Conservation (phyloP, 306 rosid species). For the Sophora flavescens region DNA sequence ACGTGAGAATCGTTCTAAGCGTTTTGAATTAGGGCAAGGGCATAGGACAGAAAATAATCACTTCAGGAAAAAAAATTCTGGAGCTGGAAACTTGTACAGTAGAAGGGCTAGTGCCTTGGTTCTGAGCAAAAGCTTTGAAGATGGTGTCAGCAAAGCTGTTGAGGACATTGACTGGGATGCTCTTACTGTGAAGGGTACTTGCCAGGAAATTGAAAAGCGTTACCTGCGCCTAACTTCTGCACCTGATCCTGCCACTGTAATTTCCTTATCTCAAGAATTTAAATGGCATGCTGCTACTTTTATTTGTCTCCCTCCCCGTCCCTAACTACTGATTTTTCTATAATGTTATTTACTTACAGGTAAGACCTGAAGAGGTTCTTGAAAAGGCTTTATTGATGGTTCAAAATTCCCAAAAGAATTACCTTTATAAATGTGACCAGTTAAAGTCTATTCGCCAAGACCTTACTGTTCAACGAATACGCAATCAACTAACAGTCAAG, state of each 20-base stretch:
- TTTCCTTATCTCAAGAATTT: constrained; percentile 19
- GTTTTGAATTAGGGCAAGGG: constrained; percentile 89
- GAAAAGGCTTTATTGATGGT: constrained; percentile 90
- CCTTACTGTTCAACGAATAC: constrained; percentile 93
- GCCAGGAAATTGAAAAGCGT: constrained; percentile 96
- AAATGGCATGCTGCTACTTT: constrained; percentile 33
- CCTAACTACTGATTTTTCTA: constrained; percentile 2
- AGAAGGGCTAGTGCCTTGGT: constrained; percentile 87
- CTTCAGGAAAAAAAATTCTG: constrained; percentile 65
- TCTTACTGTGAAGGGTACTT: constrained; percentile 96
- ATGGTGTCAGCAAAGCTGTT: constrained; percentile 84
- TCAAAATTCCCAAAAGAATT: constrained; percentile 87
- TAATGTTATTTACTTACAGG: constrained; percentile 62
- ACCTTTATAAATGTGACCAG: constrained; percentile 94
- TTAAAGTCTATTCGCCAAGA: constrained; percentile 98
- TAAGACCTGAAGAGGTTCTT: constrained; percentile 98
- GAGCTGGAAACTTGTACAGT: constrained; percentile 71
- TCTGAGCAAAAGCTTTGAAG: constrained; percentile 79
- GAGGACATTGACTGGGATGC: constrained; percentile 99
- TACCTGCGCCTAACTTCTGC: constrained; percentile 98
- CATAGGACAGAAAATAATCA: constrained; percentile 64
- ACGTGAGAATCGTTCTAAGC: constrained; percentile 92
- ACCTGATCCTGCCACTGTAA: constrained; percentile 95
- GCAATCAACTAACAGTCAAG: constrained; percentile 90
- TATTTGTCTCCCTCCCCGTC: constrained; percentile 22